Conservation (phyloP, 345 rosid species). For the Lenwebbia sp. region DNA sequence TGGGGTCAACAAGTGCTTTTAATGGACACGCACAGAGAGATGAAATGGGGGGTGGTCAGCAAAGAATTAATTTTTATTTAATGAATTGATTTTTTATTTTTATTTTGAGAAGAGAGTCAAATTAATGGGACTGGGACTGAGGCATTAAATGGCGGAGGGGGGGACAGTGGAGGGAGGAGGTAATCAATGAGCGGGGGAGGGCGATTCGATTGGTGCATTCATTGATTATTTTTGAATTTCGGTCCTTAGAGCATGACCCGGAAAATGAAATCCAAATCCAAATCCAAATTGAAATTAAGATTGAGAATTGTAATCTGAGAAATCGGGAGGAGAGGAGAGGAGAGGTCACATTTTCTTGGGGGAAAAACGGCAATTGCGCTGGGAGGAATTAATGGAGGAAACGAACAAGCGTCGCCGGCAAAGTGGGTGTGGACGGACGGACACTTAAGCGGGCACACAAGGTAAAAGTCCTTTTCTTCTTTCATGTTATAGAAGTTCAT, state of each 20-base stretch:
- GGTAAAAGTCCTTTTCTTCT: background rate
- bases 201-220: background rate
- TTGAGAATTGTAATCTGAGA: background rate
- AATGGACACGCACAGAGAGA: background rate
- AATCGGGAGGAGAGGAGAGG: background rate
- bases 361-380: background rate
- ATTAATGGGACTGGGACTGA: background rate
- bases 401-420: background rate
- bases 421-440: too few species aligned
- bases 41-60: background rate
- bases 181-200: conserved; percentile 10
- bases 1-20: background rate
- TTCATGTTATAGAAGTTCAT: background rate
- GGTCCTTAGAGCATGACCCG: background rate
- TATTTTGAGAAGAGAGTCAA: background rate
- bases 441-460: background rate
- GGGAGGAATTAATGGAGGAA: background rate
- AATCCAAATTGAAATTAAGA: background rate
- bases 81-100: background rate
- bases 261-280: background rate
- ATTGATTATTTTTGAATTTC: background rate
- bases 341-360: background rate
- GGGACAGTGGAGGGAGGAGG: conserved; percentile 11
- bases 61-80: background rate
- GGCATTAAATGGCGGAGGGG: background rate